Evolutionary conservation across 805 yeast genomes (phyloP).

Genomic region (Torulaspora indica): DNA sequence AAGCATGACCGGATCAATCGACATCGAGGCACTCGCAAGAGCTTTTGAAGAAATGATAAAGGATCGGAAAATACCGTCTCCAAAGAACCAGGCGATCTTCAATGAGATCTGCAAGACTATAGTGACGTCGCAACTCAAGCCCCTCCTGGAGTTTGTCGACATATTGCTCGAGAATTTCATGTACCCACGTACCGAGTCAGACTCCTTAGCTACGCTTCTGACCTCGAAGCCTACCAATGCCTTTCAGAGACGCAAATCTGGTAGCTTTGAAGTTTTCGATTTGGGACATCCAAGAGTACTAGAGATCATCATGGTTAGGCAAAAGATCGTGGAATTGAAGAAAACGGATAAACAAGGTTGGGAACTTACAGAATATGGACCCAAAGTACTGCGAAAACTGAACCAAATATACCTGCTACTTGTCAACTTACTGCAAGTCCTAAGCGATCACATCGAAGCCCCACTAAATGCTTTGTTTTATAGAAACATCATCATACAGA

Average conservation of each 20-base stretch:
- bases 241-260: not conserved
- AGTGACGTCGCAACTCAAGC: conserved; percentile 20
- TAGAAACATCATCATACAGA: conserved; percentile 16
- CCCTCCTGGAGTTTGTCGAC: conserved; percentile 28
- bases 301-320: conserved; percentile 24
- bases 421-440: conserved; percentile 18
- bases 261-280: conserved; percentile 10
- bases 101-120: conserved; percentile 16
- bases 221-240: not conserved
- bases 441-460: conserved; percentile 22
- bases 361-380: conserved; percentile 4
- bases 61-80: conserved; percentile 10
- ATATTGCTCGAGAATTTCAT: conserved; percentile 26
- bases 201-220: conserved; percentile 2
- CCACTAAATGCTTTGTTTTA: conserved; percentile 15
- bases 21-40: conserved; percentile 3
- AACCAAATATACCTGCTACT: conserved; percentile 17
- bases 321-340: conserved; percentile 14
- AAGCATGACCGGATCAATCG: conserved; percentile 12
- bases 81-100: conserved; percentile 11
- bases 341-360: not conserved
- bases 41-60: conserved; percentile 10
- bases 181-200: conserved; percentile 23
- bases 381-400: conserved; percentile 10
- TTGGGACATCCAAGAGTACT: conserved; percentile 28